A percentile compares a stretch with the other conserved stretches of the same genome.
Evolutionary conservation across 805 yeast genomes (phyloP).

Genomic region (Candida montana): DNA sequence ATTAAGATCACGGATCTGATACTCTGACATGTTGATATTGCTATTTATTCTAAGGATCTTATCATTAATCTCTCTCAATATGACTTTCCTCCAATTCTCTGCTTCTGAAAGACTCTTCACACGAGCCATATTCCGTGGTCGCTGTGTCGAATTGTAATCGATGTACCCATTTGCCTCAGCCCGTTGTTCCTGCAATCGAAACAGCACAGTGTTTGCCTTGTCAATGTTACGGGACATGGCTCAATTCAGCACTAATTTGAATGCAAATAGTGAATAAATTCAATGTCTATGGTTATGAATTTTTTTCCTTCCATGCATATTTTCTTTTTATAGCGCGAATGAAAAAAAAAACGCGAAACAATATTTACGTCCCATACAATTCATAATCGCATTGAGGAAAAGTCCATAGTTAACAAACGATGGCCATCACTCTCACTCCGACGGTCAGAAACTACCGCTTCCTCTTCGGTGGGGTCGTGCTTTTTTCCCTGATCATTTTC

Average conservation of each 20-base stretch:
- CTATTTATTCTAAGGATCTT: slow-evolving; percentile 53
- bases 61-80: slow-evolving; percentile 57
- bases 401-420: too few relatives aligned
- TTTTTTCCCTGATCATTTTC: slow-evolving; percentile 45
- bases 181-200: slow-evolving; percentile 57
- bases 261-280: too few relatives aligned
- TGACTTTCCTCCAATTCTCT: slow-evolving; percentile 60
- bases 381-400: too few relatives aligned
- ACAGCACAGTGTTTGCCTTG: slow-evolving; percentile 66
- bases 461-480: slow-evolving; percentile 43
- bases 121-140: slow-evolving; percentile 56
- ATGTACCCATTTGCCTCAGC: slow-evolving; percentile 54
- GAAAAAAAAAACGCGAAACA: not conserved
- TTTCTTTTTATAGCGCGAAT: too few relatives aligned
- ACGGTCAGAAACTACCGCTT: slow-evolving; percentile 48
- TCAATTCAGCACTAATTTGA: not conserved
- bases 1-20: slow-evolving; percentile 65
- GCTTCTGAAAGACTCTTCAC: slow-evolving; percentile 58
- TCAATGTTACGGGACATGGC: slow-evolving; percentile 76
- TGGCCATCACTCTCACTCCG: slow-evolving; percentile 10
- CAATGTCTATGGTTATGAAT: not conserved
- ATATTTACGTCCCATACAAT: too few relatives aligned
- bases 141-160: slow-evolving; percentile 46
- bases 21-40: slow-evolving; percentile 53
- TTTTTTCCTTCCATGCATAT: not conserved